Conservation (phyloP, 495 filamentous ascomycete genomes). For the Neurospora sp. region DNA sequence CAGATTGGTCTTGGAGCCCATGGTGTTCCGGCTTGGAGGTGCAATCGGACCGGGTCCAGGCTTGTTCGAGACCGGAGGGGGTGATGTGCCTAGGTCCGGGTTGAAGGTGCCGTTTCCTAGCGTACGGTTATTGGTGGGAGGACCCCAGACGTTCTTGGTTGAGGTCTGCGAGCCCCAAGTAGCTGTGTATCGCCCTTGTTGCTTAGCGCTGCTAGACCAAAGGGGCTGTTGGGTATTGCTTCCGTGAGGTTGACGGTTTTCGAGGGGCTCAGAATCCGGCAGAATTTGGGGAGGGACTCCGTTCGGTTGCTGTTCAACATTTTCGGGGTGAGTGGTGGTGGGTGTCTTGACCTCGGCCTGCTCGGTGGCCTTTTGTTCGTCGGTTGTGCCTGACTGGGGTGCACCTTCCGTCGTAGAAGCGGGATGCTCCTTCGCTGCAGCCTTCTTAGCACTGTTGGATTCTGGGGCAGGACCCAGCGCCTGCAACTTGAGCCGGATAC, state of each 20-base stretch:
- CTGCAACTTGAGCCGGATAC: conserved; percentile 76
- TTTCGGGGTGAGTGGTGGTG: conserved; percentile 5
- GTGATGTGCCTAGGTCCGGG: conserved; percentile 42
- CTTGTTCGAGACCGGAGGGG: conserved; percentile 25
- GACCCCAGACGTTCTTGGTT: conserved; percentile 62
- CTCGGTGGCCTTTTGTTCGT: conserved; percentile 2
- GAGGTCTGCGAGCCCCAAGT: conserved; percentile 29
- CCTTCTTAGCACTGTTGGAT: conserved; percentile 45
- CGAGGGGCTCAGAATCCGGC: conserved; percentile 8
- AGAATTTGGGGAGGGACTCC: conserved; percentile 2
- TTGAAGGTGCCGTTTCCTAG: conserved; percentile 76
- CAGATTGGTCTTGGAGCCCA: background rate
- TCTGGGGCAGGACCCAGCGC: conserved; percentile 61
- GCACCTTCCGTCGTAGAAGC: conserved; percentile 4
- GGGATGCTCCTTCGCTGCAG: conserved; percentile 20
- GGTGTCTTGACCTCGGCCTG: conserved; percentile 6
- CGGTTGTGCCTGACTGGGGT: conserved; percentile 9
- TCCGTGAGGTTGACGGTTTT: conserved; percentile 10
- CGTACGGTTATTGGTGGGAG: conserved; percentile 56
- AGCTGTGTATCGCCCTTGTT: conserved; percentile 27
- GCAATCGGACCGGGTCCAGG: conserved; percentile 37
- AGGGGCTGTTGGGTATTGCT: background rate
- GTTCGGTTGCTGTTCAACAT: conserved; percentile 7
- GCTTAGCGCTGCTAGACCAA: conserved; percentile 6
- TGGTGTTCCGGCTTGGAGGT: conserved; percentile 14